A percentile compares a stretch with the other conserved stretches of the same genome.
Conservation (phyloP, 805 yeast species). For the Cyberlindnera mississippiensis region DNA sequence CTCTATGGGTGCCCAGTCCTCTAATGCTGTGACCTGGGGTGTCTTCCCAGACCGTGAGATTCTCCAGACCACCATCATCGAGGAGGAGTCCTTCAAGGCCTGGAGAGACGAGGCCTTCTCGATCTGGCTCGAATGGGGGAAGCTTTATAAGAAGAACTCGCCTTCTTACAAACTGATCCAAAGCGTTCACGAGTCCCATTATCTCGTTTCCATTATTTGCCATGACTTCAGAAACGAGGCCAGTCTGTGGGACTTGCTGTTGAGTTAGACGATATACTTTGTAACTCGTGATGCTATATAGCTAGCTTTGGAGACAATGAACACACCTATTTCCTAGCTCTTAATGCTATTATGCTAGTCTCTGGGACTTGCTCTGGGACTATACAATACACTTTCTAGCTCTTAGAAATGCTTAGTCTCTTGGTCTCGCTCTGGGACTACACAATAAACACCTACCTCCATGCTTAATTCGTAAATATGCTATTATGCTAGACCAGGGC, state of each 20-base stretch:
- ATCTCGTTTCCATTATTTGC: conserved; percentile 79
- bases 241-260: conserved; percentile 71
- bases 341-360: no score
- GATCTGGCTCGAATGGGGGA: conserved; percentile 90
- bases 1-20: conserved; percentile 49
- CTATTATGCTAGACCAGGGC: no score
- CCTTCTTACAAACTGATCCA: conserved; percentile 61
- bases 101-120: conserved; percentile 96
- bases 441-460: no score
- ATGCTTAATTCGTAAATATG: no score
- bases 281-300: no score
- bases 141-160: conserved; percentile 55
- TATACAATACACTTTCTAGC: no score
- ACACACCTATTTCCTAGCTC: no score
- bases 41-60: conserved; percentile 89
- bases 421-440: no score
- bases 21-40: conserved; percentile 96
- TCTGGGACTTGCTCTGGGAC: no score
- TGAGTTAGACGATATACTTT: conserved; percentile 14
- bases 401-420: no score
- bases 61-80: conserved; percentile 88
- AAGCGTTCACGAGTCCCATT: conserved; percentile 56
- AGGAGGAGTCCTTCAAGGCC: conserved; percentile 87
- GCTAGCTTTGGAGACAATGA: no score
- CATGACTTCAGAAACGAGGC: conserved; percentile 74